phyloP scores from a whole-genome alignment of 768 basidiomycete species.

The Crucibulum laeve region DNA sequence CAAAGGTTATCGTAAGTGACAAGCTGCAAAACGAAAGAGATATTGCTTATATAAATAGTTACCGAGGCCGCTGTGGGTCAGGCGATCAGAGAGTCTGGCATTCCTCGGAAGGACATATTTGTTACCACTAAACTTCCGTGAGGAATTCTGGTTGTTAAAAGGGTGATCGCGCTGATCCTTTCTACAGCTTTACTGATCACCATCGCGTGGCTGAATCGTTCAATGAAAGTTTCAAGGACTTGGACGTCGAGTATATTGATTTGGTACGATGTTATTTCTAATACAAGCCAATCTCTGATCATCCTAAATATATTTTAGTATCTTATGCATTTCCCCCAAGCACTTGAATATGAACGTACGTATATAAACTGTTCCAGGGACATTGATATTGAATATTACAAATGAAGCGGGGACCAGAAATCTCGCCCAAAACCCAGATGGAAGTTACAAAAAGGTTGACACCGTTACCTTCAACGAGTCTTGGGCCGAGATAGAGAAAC shows the following conservation, averaged over 20 bases:
- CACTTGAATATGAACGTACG: constrained; percentile 19
- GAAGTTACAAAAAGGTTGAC: constrained; percentile 16
- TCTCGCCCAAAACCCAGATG: not conserved
- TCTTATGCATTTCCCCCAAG: constrained; percentile 41
- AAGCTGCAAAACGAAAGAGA: not conserved
- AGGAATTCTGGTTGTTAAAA: constrained; percentile 1
- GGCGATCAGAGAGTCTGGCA: constrained; percentile 33
- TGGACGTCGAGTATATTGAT: constrained; percentile 40
- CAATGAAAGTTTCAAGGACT: constrained; percentile 25
- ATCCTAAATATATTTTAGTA: constrained; percentile 20
- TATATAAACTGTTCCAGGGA: not conserved
- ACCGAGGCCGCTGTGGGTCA: constrained; percentile 30
- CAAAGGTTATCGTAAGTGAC: constrained; percentile 19
- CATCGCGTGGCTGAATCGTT: constrained; percentile 25
- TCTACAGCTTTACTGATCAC: constrained; percentile 25
- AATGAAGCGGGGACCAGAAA: not conserved
- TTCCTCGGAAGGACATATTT: constrained; percentile 36
- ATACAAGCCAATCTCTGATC: not conserved
- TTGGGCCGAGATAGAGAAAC: constrained; percentile 39
- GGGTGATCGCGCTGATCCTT: not conserved
- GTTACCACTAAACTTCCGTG: constrained; percentile 38
- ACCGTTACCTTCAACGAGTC: constrained; percentile 25
- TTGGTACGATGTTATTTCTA: constrained; percentile 15
- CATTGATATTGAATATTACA: not conserved
- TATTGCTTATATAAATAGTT: constrained; percentile 10